A percentile compares a stretch with the other conserved stretches of the same genome.
Evolutionary conservation across 805 yeast genomes (phyloP).

Genomic region (Lachancea quebecensis): DNA sequence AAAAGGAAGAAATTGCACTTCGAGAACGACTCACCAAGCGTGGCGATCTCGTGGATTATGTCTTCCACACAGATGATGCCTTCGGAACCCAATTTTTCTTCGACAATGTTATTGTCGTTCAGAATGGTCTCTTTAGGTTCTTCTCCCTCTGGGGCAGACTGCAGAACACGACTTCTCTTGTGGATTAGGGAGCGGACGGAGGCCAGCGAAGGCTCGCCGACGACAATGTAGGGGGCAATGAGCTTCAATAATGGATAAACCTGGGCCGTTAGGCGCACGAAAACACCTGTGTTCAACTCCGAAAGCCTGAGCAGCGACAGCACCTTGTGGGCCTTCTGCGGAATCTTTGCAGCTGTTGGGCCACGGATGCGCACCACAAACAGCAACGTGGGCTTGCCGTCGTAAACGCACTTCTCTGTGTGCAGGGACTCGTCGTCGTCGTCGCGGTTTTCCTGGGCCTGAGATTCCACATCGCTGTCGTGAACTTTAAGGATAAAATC

Average conservation of each 20-base stretch:
- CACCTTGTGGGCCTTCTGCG: slow-evolving; percentile 54
- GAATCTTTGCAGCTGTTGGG: slow-evolving; percentile 58
- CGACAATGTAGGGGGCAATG: slow-evolving; percentile 64
- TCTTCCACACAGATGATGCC: slow-evolving; percentile 79
- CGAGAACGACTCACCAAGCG: slow-evolving; percentile 60
- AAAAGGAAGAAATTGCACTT: slow-evolving; percentile 52
- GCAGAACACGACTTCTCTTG: slow-evolving; percentile 60
- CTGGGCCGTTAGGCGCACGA: slow-evolving; percentile 54
- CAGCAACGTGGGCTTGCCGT: slow-evolving; percentile 44
- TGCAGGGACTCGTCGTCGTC: slow-evolving; percentile 25
- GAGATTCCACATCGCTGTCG: slow-evolving; percentile 12
- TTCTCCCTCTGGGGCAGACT: slow-evolving; percentile 29
- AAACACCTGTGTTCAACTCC: slow-evolving; percentile 61
- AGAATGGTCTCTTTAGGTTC: slow-evolving; percentile 41
- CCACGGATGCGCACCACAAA: slow-evolving; percentile 65
- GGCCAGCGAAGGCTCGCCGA: slow-evolving; percentile 67
- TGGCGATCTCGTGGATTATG: slow-evolving; percentile 60
- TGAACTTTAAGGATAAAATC: slow-evolving; percentile 30
- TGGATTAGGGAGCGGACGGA: slow-evolving; percentile 68
- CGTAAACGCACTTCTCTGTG: slow-evolving; percentile 31
- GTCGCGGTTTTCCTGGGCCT: slow-evolving; percentile 13
- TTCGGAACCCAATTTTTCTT: slow-evolving; percentile 59
- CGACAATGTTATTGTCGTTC: slow-evolving; percentile 70
- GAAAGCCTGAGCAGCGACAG: slow-evolving; percentile 55
- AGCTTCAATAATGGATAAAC: slow-evolving; percentile 58